These are phyloP conservation scores for Ustilago esculenta DNA, from an alignment of 1,284 basidiomycete genomes.

Conservation along the genomic window DNA sequence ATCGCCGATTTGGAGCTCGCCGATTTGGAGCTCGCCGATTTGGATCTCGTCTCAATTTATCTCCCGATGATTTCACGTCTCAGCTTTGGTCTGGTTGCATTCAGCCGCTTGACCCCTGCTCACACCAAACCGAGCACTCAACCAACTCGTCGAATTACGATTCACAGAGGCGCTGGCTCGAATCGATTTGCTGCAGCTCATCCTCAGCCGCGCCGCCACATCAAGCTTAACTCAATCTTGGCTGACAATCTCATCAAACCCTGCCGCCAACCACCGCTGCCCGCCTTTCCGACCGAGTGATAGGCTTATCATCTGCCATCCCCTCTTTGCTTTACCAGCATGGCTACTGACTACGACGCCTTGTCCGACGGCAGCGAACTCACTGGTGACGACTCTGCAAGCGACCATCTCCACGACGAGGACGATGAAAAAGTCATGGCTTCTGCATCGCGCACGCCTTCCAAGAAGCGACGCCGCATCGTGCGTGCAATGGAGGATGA, in stretches of 20 bases:
- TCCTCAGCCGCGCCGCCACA: too few relatives aligned
- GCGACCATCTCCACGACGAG: constrained; percentile 7
- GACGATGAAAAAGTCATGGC: constrained; percentile 23
- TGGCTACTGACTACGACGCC: constrained; percentile 30
- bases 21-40: too few relatives aligned
- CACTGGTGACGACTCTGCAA: constrained; percentile 24
- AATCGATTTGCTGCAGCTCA: too few relatives aligned
- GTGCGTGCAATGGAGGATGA: constrained; percentile 17
- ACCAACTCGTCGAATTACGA: constrained; percentile 1
- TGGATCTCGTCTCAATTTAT: too few relatives aligned
- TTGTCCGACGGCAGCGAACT: constrained; percentile 42
- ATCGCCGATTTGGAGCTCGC: background rate
- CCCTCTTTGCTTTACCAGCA: background rate
- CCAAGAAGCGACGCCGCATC: constrained; percentile 31
- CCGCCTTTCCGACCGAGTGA: too few relatives aligned
- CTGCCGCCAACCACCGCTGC: too few relatives aligned
- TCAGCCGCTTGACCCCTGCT: too few relatives aligned
- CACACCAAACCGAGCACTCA: too few relatives aligned
- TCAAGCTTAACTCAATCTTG: too few relatives aligned
- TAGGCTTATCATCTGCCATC: background rate
- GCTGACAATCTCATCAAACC: too few relatives aligned
- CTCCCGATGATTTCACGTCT: too few relatives aligned
- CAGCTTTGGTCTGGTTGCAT: too few relatives aligned
- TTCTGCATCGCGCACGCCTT: constrained; percentile 25
- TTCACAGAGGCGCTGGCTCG: background rate